Base-by-base conservation (phyloP, 352 stramenopile genomes). In the Phytopythium mirpurense region DNA sequence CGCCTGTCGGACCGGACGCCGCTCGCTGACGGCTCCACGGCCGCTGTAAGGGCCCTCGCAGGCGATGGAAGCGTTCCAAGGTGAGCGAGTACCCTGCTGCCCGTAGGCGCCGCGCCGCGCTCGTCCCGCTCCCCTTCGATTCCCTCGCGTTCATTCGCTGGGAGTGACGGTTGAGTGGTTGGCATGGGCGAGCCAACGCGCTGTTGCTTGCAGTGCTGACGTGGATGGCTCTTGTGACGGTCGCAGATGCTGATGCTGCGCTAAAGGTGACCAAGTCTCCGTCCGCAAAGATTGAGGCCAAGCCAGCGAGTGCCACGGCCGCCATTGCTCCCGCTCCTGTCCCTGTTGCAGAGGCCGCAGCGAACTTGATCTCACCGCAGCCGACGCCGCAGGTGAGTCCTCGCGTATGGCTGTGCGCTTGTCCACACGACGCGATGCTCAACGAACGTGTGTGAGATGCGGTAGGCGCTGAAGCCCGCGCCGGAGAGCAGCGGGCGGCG, bases 401-500 rank as follows among this genome's bases (percentile, higher is more conserved):
- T 26, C 19, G 8, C 12, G 40, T 18, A 3, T 16, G n/a, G n/a
- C n/a, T n/a, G n/a, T 24, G 19, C 3, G 21, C 36, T 23, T 7
- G 2, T 23, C 3, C 14, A 24, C 18, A 18, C 6, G 23, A 19
- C 16, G 12, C 9, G 36, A 24, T 16, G 18, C 15, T 41, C 16
- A 41, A n/a, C n/a, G n/a, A n/a, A n/a, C n/a, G 15, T 23, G 23
- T 8, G 26, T 11, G 41, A 0, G 6, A 21, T 47, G 14, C 18
- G 49, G 16, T 10, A 46, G 49, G 16, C 12, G 24, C 26, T 8
- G 5, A 36, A 56, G 24, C 15, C 36, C 12, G 49, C 18, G 29
- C 18, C 32, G 23, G 48, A 60, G 41, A 42, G 40, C 32, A 59
- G 57, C 21, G 59, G 75, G 10, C 69, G 74, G 6, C 72, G 74